Evolutionary conservation across 2,329 filamentous ascomycete genomes (phyloP).

Genomic region (Microdochium paspali): DNA sequence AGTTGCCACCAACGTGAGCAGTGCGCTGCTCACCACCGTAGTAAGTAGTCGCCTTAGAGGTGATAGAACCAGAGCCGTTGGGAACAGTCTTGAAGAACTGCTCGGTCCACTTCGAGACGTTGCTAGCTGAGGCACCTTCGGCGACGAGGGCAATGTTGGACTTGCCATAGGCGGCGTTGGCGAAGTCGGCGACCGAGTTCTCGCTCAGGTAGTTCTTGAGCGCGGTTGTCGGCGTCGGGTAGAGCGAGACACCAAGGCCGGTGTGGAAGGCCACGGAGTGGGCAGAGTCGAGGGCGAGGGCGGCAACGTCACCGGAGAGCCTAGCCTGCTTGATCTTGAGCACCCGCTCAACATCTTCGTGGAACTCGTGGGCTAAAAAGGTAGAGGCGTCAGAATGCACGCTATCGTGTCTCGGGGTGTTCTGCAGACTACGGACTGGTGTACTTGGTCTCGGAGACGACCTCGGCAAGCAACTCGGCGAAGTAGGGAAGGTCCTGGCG

Average conservation of each 20-base stretch:
- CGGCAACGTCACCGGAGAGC: conserved; percentile 50
- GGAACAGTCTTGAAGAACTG: conserved; percentile 78
- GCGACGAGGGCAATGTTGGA: conserved; percentile 85
- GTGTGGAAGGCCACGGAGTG: conserved; percentile 53
- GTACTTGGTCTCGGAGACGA: conserved; percentile 81
- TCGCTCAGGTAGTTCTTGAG: conserved; percentile 74
- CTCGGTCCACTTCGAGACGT: conserved; percentile 80
- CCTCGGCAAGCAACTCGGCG: conserved; percentile 87
- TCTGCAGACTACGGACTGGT: conserved; percentile 44
- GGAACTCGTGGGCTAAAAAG: conserved; percentile 69
- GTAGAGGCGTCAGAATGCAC: conserved; percentile 4
- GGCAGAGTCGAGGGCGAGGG: conserved; percentile 74
- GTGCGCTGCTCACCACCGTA: conserved; percentile 91
- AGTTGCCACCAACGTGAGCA: conserved; percentile 66
- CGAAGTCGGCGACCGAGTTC: conserved; percentile 65
- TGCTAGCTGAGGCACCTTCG: conserved; percentile 70
- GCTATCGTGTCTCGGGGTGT: conserved; percentile 1
- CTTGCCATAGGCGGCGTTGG: conserved; percentile 74
- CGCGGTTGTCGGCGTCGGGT: conserved; percentile 62
- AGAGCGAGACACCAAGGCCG: conserved; percentile 73
- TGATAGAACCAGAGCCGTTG: conserved; percentile 41
- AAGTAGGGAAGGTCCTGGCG: conserved; percentile 96
- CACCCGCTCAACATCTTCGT: conserved; percentile 74
- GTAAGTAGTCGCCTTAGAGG: conserved; percentile 68
- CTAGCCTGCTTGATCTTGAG: conserved; percentile 71